phyloP scores from a whole-genome alignment of 1,284 basidiomycete genomes.

The Pulveroboletus sp. region DNA sequence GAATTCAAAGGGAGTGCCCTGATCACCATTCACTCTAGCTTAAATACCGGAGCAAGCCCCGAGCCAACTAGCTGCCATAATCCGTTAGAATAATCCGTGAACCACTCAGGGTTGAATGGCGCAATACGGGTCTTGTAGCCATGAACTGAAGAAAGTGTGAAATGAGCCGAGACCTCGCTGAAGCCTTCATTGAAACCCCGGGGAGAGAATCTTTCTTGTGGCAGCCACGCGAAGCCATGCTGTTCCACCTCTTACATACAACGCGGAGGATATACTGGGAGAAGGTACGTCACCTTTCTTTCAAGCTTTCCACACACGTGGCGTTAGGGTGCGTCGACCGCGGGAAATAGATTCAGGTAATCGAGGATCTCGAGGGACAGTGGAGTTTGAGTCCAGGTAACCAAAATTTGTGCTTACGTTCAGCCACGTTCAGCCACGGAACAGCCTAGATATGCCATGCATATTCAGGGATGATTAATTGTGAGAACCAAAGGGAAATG shows the following conservation, averaged over 20 bases:
- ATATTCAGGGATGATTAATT: conserved; percentile 13
- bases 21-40: background rate
- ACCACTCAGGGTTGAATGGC: background rate
- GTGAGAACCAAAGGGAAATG: conserved; percentile 5
- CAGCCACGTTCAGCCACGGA: no score
- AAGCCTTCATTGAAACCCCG: background rate
- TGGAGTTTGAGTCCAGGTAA: background rate
- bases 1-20: background rate
- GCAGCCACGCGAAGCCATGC: conserved; percentile 25
- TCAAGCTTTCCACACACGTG: conserved; percentile 2
- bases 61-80: conserved; percentile 17
- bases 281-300: conserved; percentile 1
- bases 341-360: background rate
- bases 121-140: conserved; percentile 7
- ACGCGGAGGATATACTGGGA: background rate
- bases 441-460: no score
- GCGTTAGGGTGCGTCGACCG: background rate
- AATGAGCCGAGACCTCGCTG: background rate
- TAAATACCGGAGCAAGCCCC: conserved; percentile 14
- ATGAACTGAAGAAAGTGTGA: conserved; percentile 1
- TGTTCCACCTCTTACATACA: conserved; percentile 16
- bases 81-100: background rate
- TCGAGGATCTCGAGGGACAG: background rate
- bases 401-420: background rate
- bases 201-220: conserved; percentile 12